A percentile compares a stretch with the other conserved stretches of the same genome.
phyloP scores from a whole-genome alignment of 2,329 filamentous ascomycete species.

The Thelonectria blattea region DNA sequence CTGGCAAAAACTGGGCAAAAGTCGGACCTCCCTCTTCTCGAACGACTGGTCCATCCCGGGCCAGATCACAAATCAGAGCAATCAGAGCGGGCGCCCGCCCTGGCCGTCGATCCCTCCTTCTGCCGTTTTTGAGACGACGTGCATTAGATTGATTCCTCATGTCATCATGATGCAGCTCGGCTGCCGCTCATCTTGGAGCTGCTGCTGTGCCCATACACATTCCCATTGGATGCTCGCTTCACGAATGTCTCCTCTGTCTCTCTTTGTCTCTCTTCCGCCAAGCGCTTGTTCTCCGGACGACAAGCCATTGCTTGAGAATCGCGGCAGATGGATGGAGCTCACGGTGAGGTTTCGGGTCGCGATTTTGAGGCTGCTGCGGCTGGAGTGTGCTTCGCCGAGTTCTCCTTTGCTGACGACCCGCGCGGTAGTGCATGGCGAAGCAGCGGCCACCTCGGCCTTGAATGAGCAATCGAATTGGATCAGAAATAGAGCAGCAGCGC shows the following conservation, averaged over 20 bases:
- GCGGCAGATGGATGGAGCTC: slow-evolving; percentile 19
- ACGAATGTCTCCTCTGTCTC: slow-evolving; percentile 17
- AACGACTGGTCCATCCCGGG: slow-evolving; percentile 33
- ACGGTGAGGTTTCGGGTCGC: not conserved
- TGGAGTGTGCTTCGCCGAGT: no score
- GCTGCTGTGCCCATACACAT: slow-evolving; percentile 10
- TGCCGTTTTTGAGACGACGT: slow-evolving; percentile 17
- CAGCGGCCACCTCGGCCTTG: slow-evolving; percentile 1
- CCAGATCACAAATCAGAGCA: slow-evolving; percentile 12
- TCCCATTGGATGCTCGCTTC: slow-evolving; percentile 31
- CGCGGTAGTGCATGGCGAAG: slow-evolving; percentile 4
- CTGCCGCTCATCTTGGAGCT: slow-evolving; percentile 10
- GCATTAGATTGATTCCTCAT: slow-evolving; percentile 6
- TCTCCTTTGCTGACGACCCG: slow-evolving; percentile 3
- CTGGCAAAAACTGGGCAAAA: no score
- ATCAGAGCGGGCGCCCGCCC: slow-evolving; percentile 34
- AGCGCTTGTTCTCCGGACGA: slow-evolving; percentile 12
- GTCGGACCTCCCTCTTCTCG: slow-evolving; percentile 31
- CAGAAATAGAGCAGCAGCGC: slow-evolving; percentile 16
- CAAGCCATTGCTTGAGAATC: slow-evolving; percentile 27
- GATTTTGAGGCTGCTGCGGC: not conserved
- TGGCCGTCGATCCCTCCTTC: slow-evolving; percentile 37
- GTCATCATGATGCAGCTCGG: not conserved
- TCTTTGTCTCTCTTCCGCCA: not conserved
- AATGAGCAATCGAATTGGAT: not conserved